Conservation (phyloP, 495 filamentous ascomycete genomes). For the Aspergillus bridgeri region DNA sequence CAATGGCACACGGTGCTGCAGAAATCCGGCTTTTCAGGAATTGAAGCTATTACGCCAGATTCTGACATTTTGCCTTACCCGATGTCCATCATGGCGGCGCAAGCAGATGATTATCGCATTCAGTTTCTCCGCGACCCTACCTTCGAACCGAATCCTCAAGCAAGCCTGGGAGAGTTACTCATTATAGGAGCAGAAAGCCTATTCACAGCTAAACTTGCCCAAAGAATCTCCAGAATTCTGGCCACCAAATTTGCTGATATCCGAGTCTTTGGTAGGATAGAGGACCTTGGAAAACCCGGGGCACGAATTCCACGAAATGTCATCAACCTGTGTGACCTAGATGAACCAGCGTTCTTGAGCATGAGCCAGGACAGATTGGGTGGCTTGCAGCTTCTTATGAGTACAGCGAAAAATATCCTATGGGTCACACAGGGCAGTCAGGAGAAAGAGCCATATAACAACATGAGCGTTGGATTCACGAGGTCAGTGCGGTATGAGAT, state of each 20-base stretch:
- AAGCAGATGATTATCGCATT: not conserved
- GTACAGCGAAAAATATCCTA: conserved; percentile 23
- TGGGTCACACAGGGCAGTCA: conserved; percentile 33
- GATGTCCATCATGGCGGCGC: not conserved
- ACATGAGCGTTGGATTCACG: conserved; percentile 34
- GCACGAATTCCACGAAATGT: conserved; percentile 10
- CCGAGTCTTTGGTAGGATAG: not conserved
- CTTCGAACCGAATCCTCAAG: not conserved
- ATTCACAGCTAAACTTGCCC: not conserved
- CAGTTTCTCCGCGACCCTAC: not conserved
- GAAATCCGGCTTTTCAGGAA: not conserved
- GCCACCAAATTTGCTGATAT: not conserved
- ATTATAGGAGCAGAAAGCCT: not conserved
- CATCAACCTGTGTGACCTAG: conserved; percentile 42
- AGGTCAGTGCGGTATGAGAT: conserved; percentile 22
- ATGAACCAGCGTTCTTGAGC: conserved; percentile 38
- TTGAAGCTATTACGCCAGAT: not conserved
- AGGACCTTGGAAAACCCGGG: not conserved
- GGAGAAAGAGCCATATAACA: conserved; percentile 24
- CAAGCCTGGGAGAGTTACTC: not conserved
- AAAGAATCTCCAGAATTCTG: not conserved
- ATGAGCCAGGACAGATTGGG: conserved; percentile 22
- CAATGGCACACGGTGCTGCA: not conserved
- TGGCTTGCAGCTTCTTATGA: conserved; percentile 22
- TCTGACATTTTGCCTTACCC: not conserved